Base-by-base conservation (phyloP, 1,284 basidiomycete genomes). In the Termitomyces sp. region DNA sequence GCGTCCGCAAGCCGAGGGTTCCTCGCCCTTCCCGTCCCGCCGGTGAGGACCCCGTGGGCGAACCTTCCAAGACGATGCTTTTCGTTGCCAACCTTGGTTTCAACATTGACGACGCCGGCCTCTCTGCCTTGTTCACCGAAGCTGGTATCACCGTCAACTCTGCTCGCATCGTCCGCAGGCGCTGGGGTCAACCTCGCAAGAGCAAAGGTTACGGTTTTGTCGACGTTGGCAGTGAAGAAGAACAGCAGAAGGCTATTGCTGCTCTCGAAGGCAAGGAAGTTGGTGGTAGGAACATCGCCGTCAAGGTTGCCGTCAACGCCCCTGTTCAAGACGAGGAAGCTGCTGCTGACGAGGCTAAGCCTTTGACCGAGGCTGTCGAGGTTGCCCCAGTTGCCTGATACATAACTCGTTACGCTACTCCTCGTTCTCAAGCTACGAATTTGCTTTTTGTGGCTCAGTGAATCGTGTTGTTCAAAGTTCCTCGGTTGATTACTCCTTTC, bases 51-150 rank as follows among this genome's bases (percentile, higher is more conserved):
- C 88, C 90, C 31, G 75, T 75, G 53, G 91, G 91, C 61, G 87
- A 89, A 66, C 87, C 83, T 35, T 89, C 86, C 65, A 86, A 91
- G 80, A 89, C 79, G 57, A 85, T 91, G 70, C 76, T 97, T 59
- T 97, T 97, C 63, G 93, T 97, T 58, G 93, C 93, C 71, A 97
- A 97, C 77, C 89, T 97, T 53, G 89, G 92, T 35, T 97, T 95
- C 81, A 85, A 75, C 66, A 81, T 96, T 58, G 90, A 92, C 55
- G 93, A 97, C 64, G 85, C 78, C 34, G 83, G 75, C 49, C 83
- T 96, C 57, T 68, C 79, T 39, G 73, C 81, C 45, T 77, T 95
- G 62, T 96, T 97, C 77, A 87, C 83, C 53, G 86, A 92, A 54
- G 88, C 84, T 34, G 88, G 81, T 57, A 85, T 95, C 72, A 75